Base-by-base conservation (phyloP, 768 basidiomycete species). In the Leccinum boreale region DNA sequence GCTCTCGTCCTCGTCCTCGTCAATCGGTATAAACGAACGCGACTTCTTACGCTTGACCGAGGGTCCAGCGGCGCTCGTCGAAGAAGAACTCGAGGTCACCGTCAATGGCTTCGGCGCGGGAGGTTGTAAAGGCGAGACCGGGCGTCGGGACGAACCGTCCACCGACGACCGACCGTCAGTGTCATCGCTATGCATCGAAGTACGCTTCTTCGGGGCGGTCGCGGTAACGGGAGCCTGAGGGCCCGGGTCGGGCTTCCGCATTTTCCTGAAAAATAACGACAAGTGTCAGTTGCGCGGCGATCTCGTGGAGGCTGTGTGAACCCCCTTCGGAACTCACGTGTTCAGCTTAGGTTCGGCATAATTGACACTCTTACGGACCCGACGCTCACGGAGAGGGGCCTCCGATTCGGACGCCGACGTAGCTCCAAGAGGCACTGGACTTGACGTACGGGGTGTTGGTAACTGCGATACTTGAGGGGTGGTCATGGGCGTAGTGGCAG, bases 341-440 rank as follows among this genome's bases (percentile, higher is more conserved):
- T 93, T 92, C 23, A 94, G 79, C 68, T 92, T 94, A 11, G 92
- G 92, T 67, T 94, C 92, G 0, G 91, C 78, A 62, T 94, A 93
- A 69, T 93, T 93, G 49, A 94, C 77, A 63, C 91, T 92, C 75
- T 87, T 93, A 49, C 92, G 79, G 19, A 79, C 70, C 52, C 81
- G 75, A 79, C 86, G 73, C 81, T 82, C 67, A 66, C 84, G 70
- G 65, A 42, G 58, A 33, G 65, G 61, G 14, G 66, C 61, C 19
- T 74, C 74, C 9, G 73, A 64, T 53, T 73, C 73, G n/a, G 72
- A 66, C 1, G 67, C 65, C 23, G 73, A 67, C 49, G 71, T 66
- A 59, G 75, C 66, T 9, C 75, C 67, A 31, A 65, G 70, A 36
- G 78, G 75, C 26, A 68, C 58, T 21, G 80, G 78, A 57, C 79